Conservation (phyloP, 169 alveolate genomes). For the Plasmodium inui region DNA sequence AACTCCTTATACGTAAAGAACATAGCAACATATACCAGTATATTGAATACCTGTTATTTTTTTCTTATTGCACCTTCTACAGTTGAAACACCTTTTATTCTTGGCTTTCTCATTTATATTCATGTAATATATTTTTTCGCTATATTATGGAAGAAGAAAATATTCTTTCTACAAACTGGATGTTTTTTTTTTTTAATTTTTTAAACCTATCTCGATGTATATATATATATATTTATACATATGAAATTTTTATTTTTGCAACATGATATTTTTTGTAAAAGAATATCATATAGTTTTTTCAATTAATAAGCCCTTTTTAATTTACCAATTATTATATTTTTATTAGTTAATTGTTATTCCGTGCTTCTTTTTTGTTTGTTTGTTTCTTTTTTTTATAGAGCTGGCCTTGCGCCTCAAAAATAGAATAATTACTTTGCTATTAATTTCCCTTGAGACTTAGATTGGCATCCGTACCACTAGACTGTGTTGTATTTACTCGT, state of each 20-base stretch:
- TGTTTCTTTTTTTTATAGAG: neutral
- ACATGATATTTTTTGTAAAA: neutral
- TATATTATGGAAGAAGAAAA: neutral
- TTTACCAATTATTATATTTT: constrained; percentile 5
- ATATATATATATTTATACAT: constrained; percentile 2
- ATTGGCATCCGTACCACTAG: neutral
- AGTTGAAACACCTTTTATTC: constrained; percentile 9
- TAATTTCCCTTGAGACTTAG: constrained; percentile 15
- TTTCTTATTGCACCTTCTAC: constrained; percentile 24
- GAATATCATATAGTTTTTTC: neutral
- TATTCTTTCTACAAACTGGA: constrained; percentile 20
- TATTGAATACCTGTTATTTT: neutral
- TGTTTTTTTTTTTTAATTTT: neutral
- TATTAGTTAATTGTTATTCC: neutral
- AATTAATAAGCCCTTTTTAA: neutral
- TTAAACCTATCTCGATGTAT: neutral
- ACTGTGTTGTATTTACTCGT: constrained; percentile 3
- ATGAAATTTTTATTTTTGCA: neutral
- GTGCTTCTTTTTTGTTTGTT: neutral
- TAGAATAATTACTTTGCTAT: neutral
- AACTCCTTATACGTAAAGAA: neutral
- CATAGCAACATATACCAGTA: neutral
- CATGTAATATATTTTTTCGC: neutral
- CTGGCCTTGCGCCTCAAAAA: neutral
- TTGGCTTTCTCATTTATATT: neutral